Percentiles rank a stretch among this genome's conserved stretches.
phyloP scores from a whole-genome alignment of 352 stramenopile species.

The Globisporangium yorkense region DNA sequence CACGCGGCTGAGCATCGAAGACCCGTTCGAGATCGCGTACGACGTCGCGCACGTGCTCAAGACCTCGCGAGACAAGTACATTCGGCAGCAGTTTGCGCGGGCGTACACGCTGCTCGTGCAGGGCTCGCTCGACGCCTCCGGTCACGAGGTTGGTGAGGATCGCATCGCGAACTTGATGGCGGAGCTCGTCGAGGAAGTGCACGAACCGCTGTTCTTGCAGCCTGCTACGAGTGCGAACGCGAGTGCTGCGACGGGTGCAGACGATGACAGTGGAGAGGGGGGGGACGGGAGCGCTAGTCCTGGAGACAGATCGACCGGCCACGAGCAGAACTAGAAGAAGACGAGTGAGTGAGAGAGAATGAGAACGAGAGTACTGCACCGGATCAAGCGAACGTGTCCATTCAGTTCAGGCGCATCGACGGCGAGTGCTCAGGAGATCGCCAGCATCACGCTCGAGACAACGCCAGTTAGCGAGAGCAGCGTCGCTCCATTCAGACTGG shows the following conservation, averaged over 20 bases:
- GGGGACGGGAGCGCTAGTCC: neutral
- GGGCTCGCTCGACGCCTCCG: constrained; percentile 12
- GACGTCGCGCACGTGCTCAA: constrained; percentile 97
- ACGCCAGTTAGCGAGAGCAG: too few relatives aligned
- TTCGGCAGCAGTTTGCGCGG: constrained; percentile 75
- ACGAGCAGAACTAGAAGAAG: neutral
- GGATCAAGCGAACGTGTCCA: neutral
- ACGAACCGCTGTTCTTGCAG: constrained; percentile 11
- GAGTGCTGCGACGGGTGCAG: neutral
- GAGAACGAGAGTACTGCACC: neutral
- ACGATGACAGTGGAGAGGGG: neutral
- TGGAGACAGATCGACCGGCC: neutral
- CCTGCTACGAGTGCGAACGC: neutral
- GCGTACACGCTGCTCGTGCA: constrained; percentile 61
- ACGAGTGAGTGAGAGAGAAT: constrained; percentile 1
- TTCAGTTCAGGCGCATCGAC: neutral
- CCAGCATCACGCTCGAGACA: too few relatives aligned
- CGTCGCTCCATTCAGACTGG: too few relatives aligned
- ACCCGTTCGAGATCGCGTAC: constrained; percentile 98
- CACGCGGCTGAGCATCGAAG: constrained; percentile 91
- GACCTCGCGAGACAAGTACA: constrained; percentile 78
- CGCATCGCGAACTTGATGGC: constrained; percentile 6
- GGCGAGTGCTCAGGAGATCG: too few relatives aligned
- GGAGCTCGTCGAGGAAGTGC: constrained; percentile 8
- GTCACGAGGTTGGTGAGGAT: neutral